Base-by-base conservation (phyloP, 768 basidiomycete species). In the Chlorophyllum brunneum region DNA sequence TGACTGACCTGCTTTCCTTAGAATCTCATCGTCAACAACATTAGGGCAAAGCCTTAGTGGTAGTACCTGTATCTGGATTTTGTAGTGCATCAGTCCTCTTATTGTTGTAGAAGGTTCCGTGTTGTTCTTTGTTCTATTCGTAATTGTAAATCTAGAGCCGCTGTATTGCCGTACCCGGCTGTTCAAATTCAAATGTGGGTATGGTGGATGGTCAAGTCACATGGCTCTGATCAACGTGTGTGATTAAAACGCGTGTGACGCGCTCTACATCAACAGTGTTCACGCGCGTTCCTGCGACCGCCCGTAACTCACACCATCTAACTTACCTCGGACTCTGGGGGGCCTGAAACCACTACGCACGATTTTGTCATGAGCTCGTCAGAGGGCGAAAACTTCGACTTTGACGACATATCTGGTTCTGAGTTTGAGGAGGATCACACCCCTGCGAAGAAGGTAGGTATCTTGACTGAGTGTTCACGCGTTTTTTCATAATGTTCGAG, bases 11-110 rank as follows among this genome's bases (percentile, higher is more conserved):
- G 13, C 16, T 30, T 54, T 49, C 36, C 50, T 16, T 65, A 86
- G 88, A 85, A 78, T 54, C 72, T 92, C 51, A 91, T 92, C 57
- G 86, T 88, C 59, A 81, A 73, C 70, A 85, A 82, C 59, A 75
- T 86, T 64, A 86, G 86, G 62, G 64, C 73, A 57, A 80, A 77
- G 57, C 82, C 83, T 2, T 79, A 55, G 66, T 47, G 16, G 7
- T 9, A 11, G 26, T 20, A 2, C n/a, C 6, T 29, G 7, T 15
- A 7, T 33, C 8, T 33, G 8, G 31, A 33, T 7, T 15, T 7
- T 7, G 31, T 15, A 33, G 31, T 7, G 5, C 20, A 5, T 2
- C 39, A 40, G 11, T 3, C 20, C 13, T 22, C 5, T 22, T 40
- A 15, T 20, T 22, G 20, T 10, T 38, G 37, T 38, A 38, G 11